A percentile compares a stretch with the other conserved stretches of the same genome.
Evolutionary conservation across 1,139 yeast species (phyloP).

Genomic region (Debaryomycetaceae sp.): DNA sequence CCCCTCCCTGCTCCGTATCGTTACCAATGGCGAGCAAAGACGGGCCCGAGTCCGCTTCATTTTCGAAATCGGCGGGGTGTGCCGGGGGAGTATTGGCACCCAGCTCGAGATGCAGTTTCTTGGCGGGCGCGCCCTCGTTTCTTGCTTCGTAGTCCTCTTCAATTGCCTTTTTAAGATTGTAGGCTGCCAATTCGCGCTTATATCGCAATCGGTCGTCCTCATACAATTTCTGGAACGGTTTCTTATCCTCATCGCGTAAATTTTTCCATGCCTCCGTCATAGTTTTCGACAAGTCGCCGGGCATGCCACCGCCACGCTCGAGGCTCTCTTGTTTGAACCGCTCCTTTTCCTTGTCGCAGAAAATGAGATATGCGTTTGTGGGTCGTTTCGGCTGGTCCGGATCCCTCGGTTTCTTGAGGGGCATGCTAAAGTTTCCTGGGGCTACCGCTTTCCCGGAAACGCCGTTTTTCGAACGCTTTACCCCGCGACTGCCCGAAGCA

Average conservation of each 20-base stretch:
- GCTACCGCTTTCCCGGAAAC: slow-evolving; percentile 3
- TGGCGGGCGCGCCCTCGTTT: no score
- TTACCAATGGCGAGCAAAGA: no score
- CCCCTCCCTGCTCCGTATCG: not conserved
- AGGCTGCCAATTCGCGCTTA: slow-evolving; percentile 60
- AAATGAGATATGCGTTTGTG: slow-evolving; percentile 77
- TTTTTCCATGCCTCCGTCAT: slow-evolving; percentile 84
- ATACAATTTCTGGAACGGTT: slow-evolving; percentile 66
- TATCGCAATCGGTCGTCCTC: slow-evolving; percentile 75
- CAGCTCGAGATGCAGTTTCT: slow-evolving; percentile 7
- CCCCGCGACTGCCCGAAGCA: slow-evolving; percentile 9
- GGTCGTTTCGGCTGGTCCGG: slow-evolving; percentile 85
- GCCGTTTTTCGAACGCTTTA: slow-evolving; percentile 9
- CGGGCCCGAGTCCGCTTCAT: not conserved
- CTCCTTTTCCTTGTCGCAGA: slow-evolving; percentile 81
- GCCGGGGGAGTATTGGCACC: slow-evolving; percentile 3
- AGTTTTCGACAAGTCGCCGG: slow-evolving; percentile 58
- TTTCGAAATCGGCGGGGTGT: slow-evolving; percentile 1
- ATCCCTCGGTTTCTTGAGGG: slow-evolving; percentile 40
- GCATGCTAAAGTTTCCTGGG: no score
- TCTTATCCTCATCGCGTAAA: slow-evolving; percentile 57
- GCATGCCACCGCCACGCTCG: slow-evolving; percentile 33
- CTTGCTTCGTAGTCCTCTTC: slow-evolving; percentile 4
- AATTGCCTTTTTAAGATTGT: slow-evolving; percentile 28
- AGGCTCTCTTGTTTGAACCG: slow-evolving; percentile 48